Evolutionary conservation across 305 asterid genomes (phyloP), one percentile per base, ranked within the genome.

Genomic region (Fraxinus angustifolia): DNA sequence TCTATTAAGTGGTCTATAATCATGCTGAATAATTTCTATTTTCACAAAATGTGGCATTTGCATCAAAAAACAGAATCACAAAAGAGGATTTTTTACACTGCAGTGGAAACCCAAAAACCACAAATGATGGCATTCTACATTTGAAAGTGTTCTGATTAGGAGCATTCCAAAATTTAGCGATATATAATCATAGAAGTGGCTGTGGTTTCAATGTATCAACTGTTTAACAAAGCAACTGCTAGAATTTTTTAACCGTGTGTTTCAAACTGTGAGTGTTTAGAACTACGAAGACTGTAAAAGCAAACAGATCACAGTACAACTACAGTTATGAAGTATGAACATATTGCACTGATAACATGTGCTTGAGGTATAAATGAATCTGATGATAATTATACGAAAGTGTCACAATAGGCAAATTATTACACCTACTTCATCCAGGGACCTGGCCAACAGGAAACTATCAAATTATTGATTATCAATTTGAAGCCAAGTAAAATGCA

Each of bases 401-500:
- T 70, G 12, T 31, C 23, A 28, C 31, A 16, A 70, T 70, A 31
- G 75, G 42, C 38, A 70, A 70, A 79, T 26, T 53, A 33, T 60
- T 65, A 68, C 23, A 38, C 75, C 71, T 45, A 77, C 67, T 75
- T 56, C 58, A 70, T 23, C 73, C 65, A 30, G 80, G 62, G 38
- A 70, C 38, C 62, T 53, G 53, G 53, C 38, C 33, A 34, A 45
- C 35, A 35, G 28, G 30, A 56, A 48, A 28, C 67, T 26, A 8
- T n/a, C 42, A 73, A 74, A 60, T 23, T 38, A 1, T 5, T 65
- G 17, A 81, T 31, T 79, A 65, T 71, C 70, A 78, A 60, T 38
- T 42, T 77, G 68, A 48, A 78, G 78, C 8, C 58, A 26, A 45
- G 23, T 26, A 48, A 19, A 4, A 6, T 76, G 79, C 74, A 68